Base-by-base conservation (phyloP, 768 basidiomycete genomes). In the Favolaschia claudopus region DNA sequence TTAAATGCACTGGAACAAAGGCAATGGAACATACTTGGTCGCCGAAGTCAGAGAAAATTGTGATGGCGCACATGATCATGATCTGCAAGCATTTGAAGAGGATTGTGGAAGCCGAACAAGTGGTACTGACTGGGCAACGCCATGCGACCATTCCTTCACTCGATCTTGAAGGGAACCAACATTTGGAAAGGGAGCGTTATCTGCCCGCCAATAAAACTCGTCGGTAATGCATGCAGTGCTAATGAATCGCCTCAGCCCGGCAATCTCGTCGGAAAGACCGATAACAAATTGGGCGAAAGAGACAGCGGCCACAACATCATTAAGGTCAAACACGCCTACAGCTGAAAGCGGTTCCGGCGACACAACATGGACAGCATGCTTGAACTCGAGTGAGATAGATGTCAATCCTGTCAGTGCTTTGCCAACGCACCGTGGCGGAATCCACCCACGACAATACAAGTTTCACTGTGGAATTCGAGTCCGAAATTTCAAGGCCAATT, bases 201-300 rank as follows among this genome's bases (percentile, higher is more conserved):
- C 58, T 5, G 52, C 33, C 24, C 51, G 58, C 58, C 58, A 60
- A 54, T 47, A 37, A 13, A 60, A 31, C 19, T 32, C 38, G 31
- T 54, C 48, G 45, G 53, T 54, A 24, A 40, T 39, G 46, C 31
- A 60, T 48, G 31, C 29, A 34, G 31, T 32, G 2, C 1, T 29
- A 28, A 38, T 33, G 27, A 45, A 32, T n/a, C n/a, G n/a, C n/a
- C 12, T 54, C 13, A 20, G 15, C 20, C 15, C 4, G 19, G 58
- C 10, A 22, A 60, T 40, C 4, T 53, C 37, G 24, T 15, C 7
- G 4, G 45, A 27, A 10, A 60, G 44, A 15, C 15, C 24, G 8
- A 60, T 24, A 1, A 60, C 24, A 28, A 60, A 28, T 27, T 54
- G 51, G 19, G 51, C 32, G 32, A 54, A 48, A 9, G 38, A 46